A percentile compares a stretch with the other conserved stretches of the same genome.
These are phyloP conservation scores for Goffeauzyma gilvescens DNA, from an alignment of 768 basidiomycete species.

Conservation along the genomic window DNA sequence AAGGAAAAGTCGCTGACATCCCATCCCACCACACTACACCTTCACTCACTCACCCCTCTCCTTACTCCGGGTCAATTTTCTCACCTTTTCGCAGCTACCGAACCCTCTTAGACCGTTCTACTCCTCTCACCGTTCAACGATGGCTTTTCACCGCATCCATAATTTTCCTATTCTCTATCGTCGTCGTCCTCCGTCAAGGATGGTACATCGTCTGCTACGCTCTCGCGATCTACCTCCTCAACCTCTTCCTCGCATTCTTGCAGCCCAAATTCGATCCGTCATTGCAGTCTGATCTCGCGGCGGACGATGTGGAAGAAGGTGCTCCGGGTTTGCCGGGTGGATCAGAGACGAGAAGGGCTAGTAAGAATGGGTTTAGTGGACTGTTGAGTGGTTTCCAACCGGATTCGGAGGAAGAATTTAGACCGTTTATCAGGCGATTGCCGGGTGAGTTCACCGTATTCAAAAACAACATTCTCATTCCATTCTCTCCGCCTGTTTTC, in stretches of 20 bases:
- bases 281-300: conserved; percentile 74
- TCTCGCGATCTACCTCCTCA: conserved; percentile 83
- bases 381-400: conserved; percentile 24
- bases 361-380: conserved; percentile 21
- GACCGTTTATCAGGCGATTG: conserved; percentile 83
- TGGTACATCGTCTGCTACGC: conserved; percentile 86
- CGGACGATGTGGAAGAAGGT: conserved; percentile 89
- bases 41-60: not conserved
- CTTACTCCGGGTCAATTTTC: not conserved
- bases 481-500: too few relatives aligned
- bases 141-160: conserved; percentile 64
- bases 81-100: conserved; percentile 40
- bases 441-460: conserved; percentile 45
- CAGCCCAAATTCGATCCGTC: conserved; percentile 98
- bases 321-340: conserved; percentile 39
- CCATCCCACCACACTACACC: not conserved
- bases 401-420: conserved; percentile 77
- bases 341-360: not conserved
- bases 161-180: conserved; percentile 54
- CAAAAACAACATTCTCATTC: too few relatives aligned
- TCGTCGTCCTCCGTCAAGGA: conserved; percentile 75
- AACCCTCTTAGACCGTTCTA: conserved; percentile 72
- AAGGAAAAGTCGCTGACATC: not conserved
- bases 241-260: conserved; percentile 88
- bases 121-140: conserved; percentile 70